Evolutionary conservation across 208 protist genomes (phyloP), one percentile per base, ranked within the genome.

Genomic region (Acanthamoeba divionensis): DNA sequence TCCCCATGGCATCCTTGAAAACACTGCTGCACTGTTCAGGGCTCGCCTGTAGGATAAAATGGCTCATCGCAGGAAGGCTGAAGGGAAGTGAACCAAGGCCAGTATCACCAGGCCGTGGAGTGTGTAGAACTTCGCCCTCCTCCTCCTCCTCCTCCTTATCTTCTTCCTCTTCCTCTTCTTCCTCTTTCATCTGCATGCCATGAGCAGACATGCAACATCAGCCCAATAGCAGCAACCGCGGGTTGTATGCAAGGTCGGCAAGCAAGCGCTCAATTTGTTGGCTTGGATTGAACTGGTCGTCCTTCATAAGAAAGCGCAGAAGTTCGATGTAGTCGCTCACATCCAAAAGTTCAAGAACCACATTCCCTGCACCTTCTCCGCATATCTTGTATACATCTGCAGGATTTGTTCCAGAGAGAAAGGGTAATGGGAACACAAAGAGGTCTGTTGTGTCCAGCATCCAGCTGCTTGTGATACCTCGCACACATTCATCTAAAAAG

Each of bases 1-100:
- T 79, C 45, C 45, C 50, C 26, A 79, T 48, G 36, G 69, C 69
- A 57, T 13, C 55, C 69, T 79, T 79, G 69, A 79, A 79, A 41
- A 48, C 69, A 41, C 50, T 79, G 69, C 69, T 79, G 69, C 69
- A 79, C 50, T 79, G 69, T 24, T 79, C 69, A 33, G 69, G 10
- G 12, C 9, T 52, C 18, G 69, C 69, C 45, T 48, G 50, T 18
- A 18, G 45, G 31, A 79, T 41, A 48, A 79, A 79, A 41, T 33
- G 45, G 26, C 69, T 79, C 69, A 79, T n/a, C 69, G 31, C 50
- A 41, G 50, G 45, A 48, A 79, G 69, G 21, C 55, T 48, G 36
- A 79, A 79, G 26, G 69, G 69, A 13, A 79, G 69, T 48, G 69
- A 79, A 57, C 7, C 26, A 6, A 79, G 69, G 69, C 69, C 69